Percentiles rank a stretch among this genome's conserved stretches.
These are phyloP conservation scores for Exidia glandulosa DNA, from an alignment of 768 basidiomycete genomes.

Conservation along the genomic window DNA sequence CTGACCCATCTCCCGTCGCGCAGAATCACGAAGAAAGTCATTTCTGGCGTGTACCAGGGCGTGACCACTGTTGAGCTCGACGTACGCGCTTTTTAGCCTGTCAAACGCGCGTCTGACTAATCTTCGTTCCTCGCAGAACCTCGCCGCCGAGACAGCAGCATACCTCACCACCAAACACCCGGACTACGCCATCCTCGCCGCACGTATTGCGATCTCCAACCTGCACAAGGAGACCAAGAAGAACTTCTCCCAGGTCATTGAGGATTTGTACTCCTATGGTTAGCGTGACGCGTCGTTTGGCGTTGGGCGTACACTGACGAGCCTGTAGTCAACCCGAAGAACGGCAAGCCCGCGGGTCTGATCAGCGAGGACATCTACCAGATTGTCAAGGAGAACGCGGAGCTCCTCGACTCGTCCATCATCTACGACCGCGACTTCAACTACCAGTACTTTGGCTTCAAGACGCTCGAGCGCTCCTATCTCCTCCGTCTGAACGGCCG, in stretches of 20 bases:
- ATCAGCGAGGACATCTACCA: slow-evolving; percentile 83
- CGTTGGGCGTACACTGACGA: no score
- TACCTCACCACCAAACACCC: slow-evolving; percentile 95
- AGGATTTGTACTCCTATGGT: slow-evolving; percentile 85
- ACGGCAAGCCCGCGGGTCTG: slow-evolving; percentile 75
- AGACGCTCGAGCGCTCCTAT: slow-evolving; percentile 97
- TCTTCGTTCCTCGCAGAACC: no score
- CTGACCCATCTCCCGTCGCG: not conserved
- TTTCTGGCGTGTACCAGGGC: slow-evolving; percentile 88
- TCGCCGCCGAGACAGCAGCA: slow-evolving; percentile 94
- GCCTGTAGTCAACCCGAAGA: slow-evolving; percentile 83
- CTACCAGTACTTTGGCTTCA: slow-evolving; percentile 98
- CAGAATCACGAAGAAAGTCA: slow-evolving; percentile 86
- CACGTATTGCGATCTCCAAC: slow-evolving; percentile 97
- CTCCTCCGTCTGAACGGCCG: slow-evolving; percentile 88
- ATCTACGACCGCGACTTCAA: slow-evolving; percentile 98
- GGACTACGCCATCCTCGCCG: slow-evolving; percentile 96
- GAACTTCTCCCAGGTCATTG: slow-evolving; percentile 84
- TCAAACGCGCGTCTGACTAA: no score
- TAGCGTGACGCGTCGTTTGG: slow-evolving; percentile 12
- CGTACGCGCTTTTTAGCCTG: slow-evolving; percentile 35
- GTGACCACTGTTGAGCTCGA: slow-evolving; percentile 97
- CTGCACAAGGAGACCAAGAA: slow-evolving; percentile 99
- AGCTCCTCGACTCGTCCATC: slow-evolving; percentile 80
- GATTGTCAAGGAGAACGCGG: slow-evolving; percentile 69